These are phyloP conservation scores for Eutrema salsugineum DNA, from an alignment of 441 rosid genomes.

Conservation along the genomic window DNA sequence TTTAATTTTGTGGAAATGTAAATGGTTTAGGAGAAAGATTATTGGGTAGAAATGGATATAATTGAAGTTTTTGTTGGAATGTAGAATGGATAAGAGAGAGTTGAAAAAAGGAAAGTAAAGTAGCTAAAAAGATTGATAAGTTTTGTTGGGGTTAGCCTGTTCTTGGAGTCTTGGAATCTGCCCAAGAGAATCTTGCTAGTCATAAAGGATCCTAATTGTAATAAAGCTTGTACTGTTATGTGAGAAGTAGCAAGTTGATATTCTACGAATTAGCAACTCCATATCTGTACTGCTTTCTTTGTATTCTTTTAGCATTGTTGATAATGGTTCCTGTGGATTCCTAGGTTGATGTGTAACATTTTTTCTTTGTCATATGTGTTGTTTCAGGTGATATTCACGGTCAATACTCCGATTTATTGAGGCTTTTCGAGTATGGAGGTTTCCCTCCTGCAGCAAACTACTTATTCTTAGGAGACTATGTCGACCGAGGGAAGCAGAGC, in stretches of 20 bases:
- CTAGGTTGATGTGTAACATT: neutral
- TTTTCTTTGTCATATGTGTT: neutral
- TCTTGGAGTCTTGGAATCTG: neutral
- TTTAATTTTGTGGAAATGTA: neutral
- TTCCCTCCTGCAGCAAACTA: conserved; percentile 78
- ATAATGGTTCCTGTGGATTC: neutral
- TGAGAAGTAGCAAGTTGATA: neutral
- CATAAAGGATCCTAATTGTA: neutral
- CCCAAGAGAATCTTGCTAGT: neutral
- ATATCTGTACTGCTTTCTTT: neutral
- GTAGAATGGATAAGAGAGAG: neutral
- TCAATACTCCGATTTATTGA: conserved; percentile 82
- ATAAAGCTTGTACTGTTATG: neutral
- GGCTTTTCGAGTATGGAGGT: conserved; percentile 89
- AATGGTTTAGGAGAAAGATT: neutral
- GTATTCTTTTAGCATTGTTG: neutral
- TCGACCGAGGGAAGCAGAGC: conserved; percentile 73
- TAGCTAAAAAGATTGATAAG: neutral
- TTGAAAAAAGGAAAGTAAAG: neutral
- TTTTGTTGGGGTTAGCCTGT: neutral
- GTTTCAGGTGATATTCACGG: conserved; percentile 86
- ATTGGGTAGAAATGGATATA: neutral
- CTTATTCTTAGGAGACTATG: conserved; percentile 83
- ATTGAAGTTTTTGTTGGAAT: neutral
- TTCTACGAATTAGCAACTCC: neutral